These are phyloP conservation scores for Diospyros lotus DNA, from an alignment of 148 eudicot species.

Conservation along the genomic window DNA sequence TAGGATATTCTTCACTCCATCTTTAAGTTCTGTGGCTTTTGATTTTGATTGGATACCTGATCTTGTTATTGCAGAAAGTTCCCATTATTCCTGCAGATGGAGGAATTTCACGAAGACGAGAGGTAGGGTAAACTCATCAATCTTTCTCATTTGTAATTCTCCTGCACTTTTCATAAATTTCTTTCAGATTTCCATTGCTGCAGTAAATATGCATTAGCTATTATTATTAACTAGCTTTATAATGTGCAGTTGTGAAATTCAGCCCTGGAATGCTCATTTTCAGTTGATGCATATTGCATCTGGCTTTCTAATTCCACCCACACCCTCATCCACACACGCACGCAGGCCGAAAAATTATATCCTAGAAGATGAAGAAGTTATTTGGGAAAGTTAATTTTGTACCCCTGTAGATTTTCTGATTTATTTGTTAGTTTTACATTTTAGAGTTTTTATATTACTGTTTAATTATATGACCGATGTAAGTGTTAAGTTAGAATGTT, in stretches of 20 bases:
- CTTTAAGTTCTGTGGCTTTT: slow-evolving; percentile 3
- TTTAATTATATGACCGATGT: too few species aligned
- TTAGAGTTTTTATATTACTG: too few species aligned
- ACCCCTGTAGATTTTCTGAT: too few species aligned
- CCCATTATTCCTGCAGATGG: slow-evolving; percentile 88
- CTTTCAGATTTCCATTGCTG: not conserved
- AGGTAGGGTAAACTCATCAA: slow-evolving; percentile 42
- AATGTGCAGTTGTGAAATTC: not conserved
- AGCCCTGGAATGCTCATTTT: not conserved
- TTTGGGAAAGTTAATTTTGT: too few species aligned
- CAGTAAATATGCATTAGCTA: not conserved
- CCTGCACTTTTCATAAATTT: not conserved
- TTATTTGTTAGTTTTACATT: too few species aligned
- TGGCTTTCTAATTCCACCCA: not conserved
- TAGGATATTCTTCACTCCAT: not conserved
- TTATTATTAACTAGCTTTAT: not conserved
- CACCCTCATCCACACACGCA: not conserved
- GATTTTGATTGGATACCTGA: slow-evolving; percentile 9
- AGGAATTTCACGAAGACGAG: slow-evolving; percentile 57
- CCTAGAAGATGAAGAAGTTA: too few species aligned
- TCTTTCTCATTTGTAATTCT: not conserved
- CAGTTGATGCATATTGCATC: not conserved
- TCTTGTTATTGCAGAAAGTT: slow-evolving; percentile 61
- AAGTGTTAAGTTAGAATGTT: too few species aligned
- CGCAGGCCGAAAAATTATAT: not conserved